Conservation (phyloP, 306 rosid genomes). For the Castanospermum australe region DNA sequence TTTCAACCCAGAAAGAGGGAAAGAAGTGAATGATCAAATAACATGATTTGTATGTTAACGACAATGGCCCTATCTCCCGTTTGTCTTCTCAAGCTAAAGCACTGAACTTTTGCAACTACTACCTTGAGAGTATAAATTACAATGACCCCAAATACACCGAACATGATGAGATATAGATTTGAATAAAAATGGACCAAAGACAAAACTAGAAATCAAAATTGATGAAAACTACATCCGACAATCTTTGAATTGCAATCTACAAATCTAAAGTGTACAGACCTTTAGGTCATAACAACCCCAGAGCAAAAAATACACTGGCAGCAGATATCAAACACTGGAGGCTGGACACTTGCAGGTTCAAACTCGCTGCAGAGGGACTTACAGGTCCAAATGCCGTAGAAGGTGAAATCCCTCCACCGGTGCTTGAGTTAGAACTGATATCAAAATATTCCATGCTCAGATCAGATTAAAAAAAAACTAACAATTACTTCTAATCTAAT, state of each 20-base stretch:
- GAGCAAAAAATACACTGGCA: constrained; percentile 19
- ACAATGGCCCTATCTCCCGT: neutral
- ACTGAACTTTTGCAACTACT: neutral
- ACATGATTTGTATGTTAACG: neutral
- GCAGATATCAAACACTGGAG: constrained; percentile 44
- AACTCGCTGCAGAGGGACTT: constrained; percentile 43
- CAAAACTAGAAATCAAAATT: neutral
- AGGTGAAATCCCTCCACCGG: constrained; percentile 42
- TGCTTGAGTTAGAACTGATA: constrained; percentile 62
- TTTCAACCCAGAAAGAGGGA: neutral
- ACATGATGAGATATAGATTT: neutral
- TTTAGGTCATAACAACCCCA: constrained; percentile 42
- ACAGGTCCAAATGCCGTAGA: constrained; percentile 51
- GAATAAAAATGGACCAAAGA: neutral
- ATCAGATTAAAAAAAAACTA: neutral
- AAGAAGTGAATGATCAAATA: neutral
- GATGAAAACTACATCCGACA: constrained; percentile 17
- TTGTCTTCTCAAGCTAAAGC: neutral
- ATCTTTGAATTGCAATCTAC: constrained; percentile 13
- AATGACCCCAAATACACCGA: constrained; percentile 7
- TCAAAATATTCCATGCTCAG: constrained; percentile 21
- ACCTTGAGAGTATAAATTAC: neutral
- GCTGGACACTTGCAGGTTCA: constrained; percentile 41
- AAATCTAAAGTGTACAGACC: neutral
- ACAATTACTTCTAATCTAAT: neutral